These are phyloP conservation scores for Fusarium secorum DNA, from an alignment of 2,329 filamentous ascomycete species.

Conservation along the genomic window DNA sequence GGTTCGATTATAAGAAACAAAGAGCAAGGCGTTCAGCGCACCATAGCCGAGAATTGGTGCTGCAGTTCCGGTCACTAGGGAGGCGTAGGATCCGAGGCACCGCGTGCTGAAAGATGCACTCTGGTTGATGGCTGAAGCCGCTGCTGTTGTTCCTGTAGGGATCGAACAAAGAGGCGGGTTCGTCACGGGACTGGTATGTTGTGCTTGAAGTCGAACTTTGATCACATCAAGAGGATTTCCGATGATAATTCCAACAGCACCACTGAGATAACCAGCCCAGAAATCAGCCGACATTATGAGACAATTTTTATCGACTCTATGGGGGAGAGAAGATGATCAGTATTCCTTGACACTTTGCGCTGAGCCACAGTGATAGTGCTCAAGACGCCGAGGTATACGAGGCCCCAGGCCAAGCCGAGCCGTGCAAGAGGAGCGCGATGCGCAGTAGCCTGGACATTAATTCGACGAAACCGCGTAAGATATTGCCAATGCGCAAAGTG, in stretches of 20 bases:
- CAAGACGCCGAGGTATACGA: conserved; percentile 37
- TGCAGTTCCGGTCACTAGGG: conserved; percentile 71
- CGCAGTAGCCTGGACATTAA: conserved; percentile 27
- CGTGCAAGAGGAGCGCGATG: conserved; percentile 33
- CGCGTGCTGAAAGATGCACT: conserved; percentile 11
- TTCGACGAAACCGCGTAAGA: conserved; percentile 29
- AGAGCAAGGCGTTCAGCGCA: conserved; percentile 87
- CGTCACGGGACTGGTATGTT: conserved; percentile 12
- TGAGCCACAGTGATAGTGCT: conserved; percentile 37
- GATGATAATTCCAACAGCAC: conserved; percentile 84
- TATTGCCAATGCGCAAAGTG: conserved; percentile 42
- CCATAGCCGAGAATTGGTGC: conserved; percentile 91
- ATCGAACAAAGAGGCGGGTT: conserved; percentile 19
- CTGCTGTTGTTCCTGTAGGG: conserved; percentile 1
- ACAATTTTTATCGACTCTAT: conserved; percentile 5
- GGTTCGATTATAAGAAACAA: conserved; percentile 89
- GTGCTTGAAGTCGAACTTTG: conserved; percentile 74
- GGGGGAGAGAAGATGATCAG: conserved; percentile 12
- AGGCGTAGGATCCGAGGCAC: conserved; percentile 43
- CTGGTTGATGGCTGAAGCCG: conserved; percentile 10
- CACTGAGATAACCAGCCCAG: conserved; percentile 91
- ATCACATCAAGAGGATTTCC: conserved; percentile 83
- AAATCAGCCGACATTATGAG: conserved; percentile 84
- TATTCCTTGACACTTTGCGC: conserved; percentile 25
- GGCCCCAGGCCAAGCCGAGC: conserved; percentile 37